phyloP scores from a whole-genome alignment of 2,329 filamentous ascomycete genomes.

The Alternaria ethzedia region DNA sequence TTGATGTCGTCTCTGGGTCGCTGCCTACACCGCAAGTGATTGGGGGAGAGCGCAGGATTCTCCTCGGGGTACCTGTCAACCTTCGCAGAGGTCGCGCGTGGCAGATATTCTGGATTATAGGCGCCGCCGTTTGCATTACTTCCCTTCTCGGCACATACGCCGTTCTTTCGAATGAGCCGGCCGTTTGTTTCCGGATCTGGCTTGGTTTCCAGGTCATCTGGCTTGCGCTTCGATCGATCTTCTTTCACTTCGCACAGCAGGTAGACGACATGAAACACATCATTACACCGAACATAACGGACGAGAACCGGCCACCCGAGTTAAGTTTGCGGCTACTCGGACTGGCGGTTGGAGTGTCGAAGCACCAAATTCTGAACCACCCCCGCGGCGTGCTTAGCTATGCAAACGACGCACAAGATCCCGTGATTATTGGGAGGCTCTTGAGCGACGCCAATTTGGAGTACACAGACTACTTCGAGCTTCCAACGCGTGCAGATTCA shows the following conservation, averaged over 20 bases:
- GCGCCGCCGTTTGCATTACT: background rate
- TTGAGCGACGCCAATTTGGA: background rate
- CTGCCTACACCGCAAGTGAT: background rate
- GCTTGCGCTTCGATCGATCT: background rate
- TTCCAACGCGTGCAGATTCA: background rate
- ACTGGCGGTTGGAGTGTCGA: background rate
- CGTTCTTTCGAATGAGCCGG: background rate
- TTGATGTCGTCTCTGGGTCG: background rate
- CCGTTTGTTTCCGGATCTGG: background rate
- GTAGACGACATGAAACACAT: background rate
- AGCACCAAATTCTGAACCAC: background rate
- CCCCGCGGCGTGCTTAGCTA: background rate
- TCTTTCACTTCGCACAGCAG: background rate
- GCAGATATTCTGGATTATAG: background rate
- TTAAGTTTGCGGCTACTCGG: background rate
- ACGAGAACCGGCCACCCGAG: background rate
- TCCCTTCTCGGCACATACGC: background rate
- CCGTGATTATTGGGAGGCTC: background rate
- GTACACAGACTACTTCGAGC: background rate
- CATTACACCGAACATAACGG: background rate
- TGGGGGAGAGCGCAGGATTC: background rate
- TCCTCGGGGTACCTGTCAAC: background rate
- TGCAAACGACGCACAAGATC: background rate
- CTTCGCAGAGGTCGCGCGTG: background rate
- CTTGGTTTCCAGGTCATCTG: background rate